Base-by-base conservation (phyloP, 805 yeast species). In the Yamadazyma endophytica region DNA sequence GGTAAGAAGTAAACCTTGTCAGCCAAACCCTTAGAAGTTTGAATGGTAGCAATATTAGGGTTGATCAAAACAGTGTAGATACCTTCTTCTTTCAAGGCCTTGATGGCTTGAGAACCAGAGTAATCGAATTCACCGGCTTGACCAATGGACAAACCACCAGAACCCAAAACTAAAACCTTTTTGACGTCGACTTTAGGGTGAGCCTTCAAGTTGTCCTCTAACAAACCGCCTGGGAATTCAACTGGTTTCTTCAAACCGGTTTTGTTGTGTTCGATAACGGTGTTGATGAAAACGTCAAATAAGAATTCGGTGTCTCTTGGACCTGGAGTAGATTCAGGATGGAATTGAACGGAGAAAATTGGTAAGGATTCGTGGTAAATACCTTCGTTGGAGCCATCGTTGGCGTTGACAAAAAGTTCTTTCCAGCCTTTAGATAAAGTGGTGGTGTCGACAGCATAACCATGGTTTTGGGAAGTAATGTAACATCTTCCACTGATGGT, bases 51-150 rank as follows among this genome's bases (percentile, higher is more conserved):
- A 47, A 89, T 89, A 59, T 89, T 89, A 40, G 97, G 97, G 60
- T 89, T 89, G 56, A 89, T 86, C 55, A 89, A 73, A 43, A 89
- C 83, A 5, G 96, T 89, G 73, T 90, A 87, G 44, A 90, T 92
- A 40, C 96, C 96, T 66, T 89, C 94, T 65, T 89, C 97, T 54
- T 75, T 84, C 52, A 89, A 68, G 9, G 97, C 97, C 62, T 89
- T 89, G 60, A 89, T 90, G 31, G 97, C 97, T 66, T 89, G 97
- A 15, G 97, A 89, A 36, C 97, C 96, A 33, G 95, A 82, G 61
- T 90, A 90, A 63, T 90, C 97, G 51, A 90, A 90, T 65, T 90
- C 97, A 51, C 97, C 97, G 31, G 97, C 97, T 65, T 90, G 97
- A 39, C 97, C 97, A 57, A 90, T 90, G 32, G 96, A 84, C 35